Percentiles rank a stretch among this genome's conserved stretches.
phyloP scores from a whole-genome alignment of 805 yeast species.

The Henningerozyma blattae region DNA sequence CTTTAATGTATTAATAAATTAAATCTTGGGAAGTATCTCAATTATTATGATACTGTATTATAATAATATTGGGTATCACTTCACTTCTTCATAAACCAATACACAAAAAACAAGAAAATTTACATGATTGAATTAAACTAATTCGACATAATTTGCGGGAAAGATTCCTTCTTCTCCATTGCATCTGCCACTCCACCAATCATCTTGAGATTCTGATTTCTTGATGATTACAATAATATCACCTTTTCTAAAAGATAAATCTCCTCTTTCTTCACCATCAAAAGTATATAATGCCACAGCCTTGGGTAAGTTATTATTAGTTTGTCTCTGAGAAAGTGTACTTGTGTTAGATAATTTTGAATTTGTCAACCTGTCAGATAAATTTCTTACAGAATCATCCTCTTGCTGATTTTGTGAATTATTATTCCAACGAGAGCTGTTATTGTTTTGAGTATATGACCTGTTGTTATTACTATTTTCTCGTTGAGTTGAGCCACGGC shows the following conservation, averaged over 20 bases:
- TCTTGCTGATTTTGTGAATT: conserved; percentile 7
- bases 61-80: too few relatives aligned
- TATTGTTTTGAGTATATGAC: conserved; percentile 3
- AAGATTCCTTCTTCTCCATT: conserved; percentile 84
- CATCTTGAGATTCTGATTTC: conserved; percentile 80
- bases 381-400: conserved; percentile 29
- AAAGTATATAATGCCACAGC: conserved; percentile 86
- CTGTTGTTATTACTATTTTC: conserved; percentile 9
- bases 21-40: too few relatives aligned
- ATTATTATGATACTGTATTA: too few relatives aligned
- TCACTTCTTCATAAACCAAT: too few relatives aligned
- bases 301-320: conserved; percentile 52
- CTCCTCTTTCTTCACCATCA: conserved; percentile 89
- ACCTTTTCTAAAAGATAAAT: conserved; percentile 85
- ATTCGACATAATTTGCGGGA: conserved; percentile 96
- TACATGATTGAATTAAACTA: conserved; percentile 29
- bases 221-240: conserved; percentile 81
- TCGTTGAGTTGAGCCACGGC: neutral
- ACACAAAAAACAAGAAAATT: too few relatives aligned
- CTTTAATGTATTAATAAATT: too few relatives aligned
- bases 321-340: conserved; percentile 11
- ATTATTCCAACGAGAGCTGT: conserved; percentile 11
- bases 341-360: conserved; percentile 29
- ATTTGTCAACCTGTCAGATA: conserved; percentile 27
- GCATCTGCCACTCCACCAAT: conserved; percentile 97